Percentiles rank a stretch among this genome's conserved stretches.
These are phyloP conservation scores for Linnemannia exigua DNA, from an alignment of 192 early-diverging fungal genomes.

Conservation along the genomic window DNA sequence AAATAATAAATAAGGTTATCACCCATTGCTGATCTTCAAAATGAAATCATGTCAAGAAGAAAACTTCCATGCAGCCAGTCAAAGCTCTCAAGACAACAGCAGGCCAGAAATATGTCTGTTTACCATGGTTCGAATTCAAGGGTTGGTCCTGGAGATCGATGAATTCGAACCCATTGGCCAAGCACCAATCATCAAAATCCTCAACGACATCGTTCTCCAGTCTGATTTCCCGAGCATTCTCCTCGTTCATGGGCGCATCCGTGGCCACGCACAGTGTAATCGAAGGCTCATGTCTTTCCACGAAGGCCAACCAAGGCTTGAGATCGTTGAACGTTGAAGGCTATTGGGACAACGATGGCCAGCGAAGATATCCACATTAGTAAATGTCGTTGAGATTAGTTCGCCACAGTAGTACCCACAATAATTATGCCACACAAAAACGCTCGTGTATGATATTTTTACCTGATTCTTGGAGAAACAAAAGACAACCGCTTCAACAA, in stretches of 20 bases:
- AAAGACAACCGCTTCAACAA: constrained; percentile 73
- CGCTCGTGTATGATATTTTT: neutral
- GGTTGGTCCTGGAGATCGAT: constrained; percentile 65
- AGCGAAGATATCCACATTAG: neutral
- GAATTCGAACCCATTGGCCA: constrained; percentile 73
- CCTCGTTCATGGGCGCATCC: constrained; percentile 11
- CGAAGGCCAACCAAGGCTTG: constrained; percentile 67
- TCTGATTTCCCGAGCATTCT: neutral
- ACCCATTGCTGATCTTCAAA: neutral
- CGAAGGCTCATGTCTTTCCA: constrained; percentile 64
- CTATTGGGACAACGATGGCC: constrained; percentile 25
- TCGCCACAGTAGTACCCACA: neutral
- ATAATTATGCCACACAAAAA: neutral
- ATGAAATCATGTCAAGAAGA: neutral
- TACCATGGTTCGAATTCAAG: constrained; percentile 22
- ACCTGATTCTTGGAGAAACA: constrained; percentile 73
- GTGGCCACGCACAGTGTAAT: constrained; percentile 70
- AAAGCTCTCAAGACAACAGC: neutral
- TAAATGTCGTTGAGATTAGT: neutral
- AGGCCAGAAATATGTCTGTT: neutral
- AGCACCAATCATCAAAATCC: constrained; percentile 70
- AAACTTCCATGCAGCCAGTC: neutral
- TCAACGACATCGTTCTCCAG: constrained; percentile 31
- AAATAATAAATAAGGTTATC: constrained; percentile 4
- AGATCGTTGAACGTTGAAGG: constrained; percentile 70